Conservation (phyloP, 176 grass and related monocot species). For the Musa acuminata region DNA sequence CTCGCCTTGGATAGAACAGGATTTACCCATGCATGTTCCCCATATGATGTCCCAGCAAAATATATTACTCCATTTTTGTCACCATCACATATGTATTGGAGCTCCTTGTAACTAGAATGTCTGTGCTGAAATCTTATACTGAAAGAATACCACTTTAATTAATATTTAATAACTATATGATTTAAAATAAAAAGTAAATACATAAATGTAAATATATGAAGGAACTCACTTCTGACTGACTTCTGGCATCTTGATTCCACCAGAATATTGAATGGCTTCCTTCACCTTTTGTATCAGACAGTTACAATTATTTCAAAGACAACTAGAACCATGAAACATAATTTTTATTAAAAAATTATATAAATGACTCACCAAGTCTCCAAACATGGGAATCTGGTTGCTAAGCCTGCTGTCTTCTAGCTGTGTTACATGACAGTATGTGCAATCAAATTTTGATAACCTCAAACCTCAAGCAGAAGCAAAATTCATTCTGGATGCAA, state of each 20-base stretch:
- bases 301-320: neutral
- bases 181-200: neutral
- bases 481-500: neutral
- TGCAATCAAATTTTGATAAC: slow-evolving; percentile 1
- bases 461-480: neutral
- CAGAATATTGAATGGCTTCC: slow-evolving; percentile 60
- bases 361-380: slow-evolving; percentile 39
- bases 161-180: neutral
- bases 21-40: slow-evolving; percentile 91
- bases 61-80: slow-evolving; percentile 86
- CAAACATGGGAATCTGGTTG: slow-evolving; percentile 42
- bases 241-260: slow-evolving; percentile 23
- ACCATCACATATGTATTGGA: slow-evolving; percentile 88
- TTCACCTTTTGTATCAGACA: slow-evolving; percentile 38
- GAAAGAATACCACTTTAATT: slow-evolving; percentile 17
- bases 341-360: neutral
- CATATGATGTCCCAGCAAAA: slow-evolving; percentile 83
- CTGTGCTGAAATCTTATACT: slow-evolving; percentile 80
- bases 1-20: slow-evolving; percentile 87
- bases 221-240: slow-evolving; percentile 44
- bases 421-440: slow-evolving; percentile 29
- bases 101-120: slow-evolving; percentile 84
- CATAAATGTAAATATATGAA: neutral
- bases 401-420: slow-evolving; percentile 69
- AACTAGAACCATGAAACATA: neutral